A percentile compares a stretch with the other conserved stretches of the same genome.
phyloP scores from a whole-genome alignment of 2,329 filamentous ascomycete species.

The Aspergillus sp. region DNA sequence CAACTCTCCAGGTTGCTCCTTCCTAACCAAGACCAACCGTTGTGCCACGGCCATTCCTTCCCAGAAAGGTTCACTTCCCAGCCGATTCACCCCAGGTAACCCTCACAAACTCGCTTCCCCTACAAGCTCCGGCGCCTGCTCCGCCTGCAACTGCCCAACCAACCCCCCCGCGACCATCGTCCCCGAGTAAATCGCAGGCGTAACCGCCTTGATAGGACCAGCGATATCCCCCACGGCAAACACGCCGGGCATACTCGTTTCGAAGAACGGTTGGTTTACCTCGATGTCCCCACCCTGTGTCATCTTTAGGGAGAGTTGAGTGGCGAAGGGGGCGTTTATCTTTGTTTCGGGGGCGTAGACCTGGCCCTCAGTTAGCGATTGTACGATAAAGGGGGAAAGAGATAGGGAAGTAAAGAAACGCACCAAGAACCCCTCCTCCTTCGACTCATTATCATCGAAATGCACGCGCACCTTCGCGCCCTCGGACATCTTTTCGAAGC shows the following conservation, averaged over 20 bases:
- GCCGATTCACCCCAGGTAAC: too few species aligned
- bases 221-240: conserved; percentile 20
- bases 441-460: conserved; percentile 3
- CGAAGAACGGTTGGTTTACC: conserved; percentile 4
- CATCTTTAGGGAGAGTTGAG: conserved; percentile 1
- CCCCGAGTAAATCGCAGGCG: neutral
- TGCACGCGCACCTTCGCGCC: conserved; percentile 8
- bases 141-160: conserved; percentile 4
- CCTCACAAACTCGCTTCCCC: neutral
- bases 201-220: conserved; percentile 5
- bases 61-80: too few species aligned
- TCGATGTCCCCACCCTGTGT: conserved; percentile 3
- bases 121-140: neutral
- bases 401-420: too few species aligned
- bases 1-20: neutral
- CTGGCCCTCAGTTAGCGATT: too few species aligned
- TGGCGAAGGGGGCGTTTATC: conserved; percentile 9
- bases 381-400: too few species aligned
- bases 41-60: too few species aligned
- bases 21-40: neutral
- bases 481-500: conserved; percentile 1
- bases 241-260: conserved; percentile 12
- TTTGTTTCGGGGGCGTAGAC: neutral
- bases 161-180: conserved; percentile 1
- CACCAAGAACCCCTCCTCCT: conserved; percentile 33